Evolutionary conservation across 768 basidiomycete species (phyloP), one percentile per base, ranked within the genome.

Genomic region (Paxillus ammoniavirescens): DNA sequence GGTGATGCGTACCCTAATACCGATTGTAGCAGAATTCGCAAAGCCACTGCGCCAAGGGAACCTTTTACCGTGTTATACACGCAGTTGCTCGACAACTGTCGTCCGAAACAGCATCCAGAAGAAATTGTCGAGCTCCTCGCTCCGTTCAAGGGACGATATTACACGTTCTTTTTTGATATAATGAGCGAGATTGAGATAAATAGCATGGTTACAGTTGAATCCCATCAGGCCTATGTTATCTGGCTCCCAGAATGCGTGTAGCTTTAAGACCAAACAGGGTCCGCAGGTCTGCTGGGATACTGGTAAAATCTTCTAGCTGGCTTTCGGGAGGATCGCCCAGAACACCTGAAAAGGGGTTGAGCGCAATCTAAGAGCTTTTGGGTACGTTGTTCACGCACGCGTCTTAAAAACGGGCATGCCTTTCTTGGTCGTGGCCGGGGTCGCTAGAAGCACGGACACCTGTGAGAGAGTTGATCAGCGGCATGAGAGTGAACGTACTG

Each of bases 181-280:
- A 30, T 60, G 59, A 10, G 56, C 52, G n/a, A 60, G 42, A 31
- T 57, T 57, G 12, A 60, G 43, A 42, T 54, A 60, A 17, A 60
- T 57, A 13, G 48, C 49, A 30, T 45, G 44, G 31, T 49, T 60
- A 13, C 59, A 56, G 38, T 60, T 60, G 49, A 60, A 60, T n/a
- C 59, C 59, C 59, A 60, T 57, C 42, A 60, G 35, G 36, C 51
- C 49, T 9, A n/a, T 5, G 47, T 57, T 52, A 13, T 31, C 21
- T 21, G 30, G 18, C 8, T 57, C 42, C 44, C 26, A 57, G 28
- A 60, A 57, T 50, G 57, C 33, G 28, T 60, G 59, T 9, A 56
- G 46, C 15, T 48, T 46, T 18, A n/a, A 57, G 30, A 6, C 9
- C 12, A 15, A 57, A 60, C 18, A 60, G 26, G 33, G 40, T 4